Evolutionary conservation across 345 rosid genomes (phyloP), one percentile per base, ranked within the genome.

Genomic region (Dimocarpus longan): DNA sequence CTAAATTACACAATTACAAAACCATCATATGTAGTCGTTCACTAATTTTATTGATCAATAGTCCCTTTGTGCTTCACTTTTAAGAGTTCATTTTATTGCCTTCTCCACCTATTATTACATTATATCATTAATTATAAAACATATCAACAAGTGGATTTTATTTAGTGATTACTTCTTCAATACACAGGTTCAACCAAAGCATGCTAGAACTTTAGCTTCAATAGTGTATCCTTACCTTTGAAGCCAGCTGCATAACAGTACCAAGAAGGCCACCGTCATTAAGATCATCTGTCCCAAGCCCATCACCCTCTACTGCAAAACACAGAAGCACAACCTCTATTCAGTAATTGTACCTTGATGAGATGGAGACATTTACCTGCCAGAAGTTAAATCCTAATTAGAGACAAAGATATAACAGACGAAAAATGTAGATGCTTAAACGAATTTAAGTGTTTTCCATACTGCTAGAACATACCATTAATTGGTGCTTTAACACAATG

Each of bases 301-400:
- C 98, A 76, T 95, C 99, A 81, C 97, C 96, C 82, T 90, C 91
- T 22, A 84, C 88, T 60, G 99, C 99, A 87, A 89, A 81, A 88
- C 98, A 93, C 80, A 92, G 94, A 40, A 95, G 91, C 57, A 90
- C 92, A 52, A 95, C 91, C 87, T 93, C 97, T 10, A 93, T 87
- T 83, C 95, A 89, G 86, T 93, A 90, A 81, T 82, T 88, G 84
- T 89, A 92, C 81, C 87, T 90, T 19, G 93, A 72, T n/a, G 99
- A 92, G 78, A 93, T 89, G 26, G 91, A 70, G 57, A 93, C 95
- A 84, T 89, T 90, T 65, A 93, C 93, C 99, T 95, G 89, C 79
- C 59, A 21, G 70, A 70, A 77, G 37, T 76, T 62, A 65, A 76
- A 64, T 67, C 39, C 74, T 62, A n/a, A 84, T 15, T 19, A 50